Evolutionary conservation across 805 yeast genomes (phyloP), one percentile per base, ranked within the genome.

Genomic region (Nakazawaea wyomingensis): DNA sequence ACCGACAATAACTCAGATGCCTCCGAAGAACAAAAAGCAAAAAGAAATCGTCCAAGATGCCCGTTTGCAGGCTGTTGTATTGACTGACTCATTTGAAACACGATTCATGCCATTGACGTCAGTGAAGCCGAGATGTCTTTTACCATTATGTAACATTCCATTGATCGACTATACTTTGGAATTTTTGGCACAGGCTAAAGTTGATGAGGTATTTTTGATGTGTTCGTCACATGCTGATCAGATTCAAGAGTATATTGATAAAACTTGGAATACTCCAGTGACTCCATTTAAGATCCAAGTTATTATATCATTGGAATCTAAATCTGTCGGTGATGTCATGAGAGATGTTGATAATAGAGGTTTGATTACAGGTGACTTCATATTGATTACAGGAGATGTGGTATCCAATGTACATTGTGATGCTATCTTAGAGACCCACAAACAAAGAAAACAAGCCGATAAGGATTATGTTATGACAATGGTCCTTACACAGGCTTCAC

Each of bases 261-360:
- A 65, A 5, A 80, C 87, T 27, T 85, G 93, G 93, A 68, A 66
- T 26, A 55, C 68, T 14, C 70, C 79, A 1, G 77, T 81, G 57
- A 78, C 95, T 2, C 96, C 97, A 1, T 91, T 93, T 61, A 75
- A 76, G 44, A 74, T 93, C 35, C 76, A 79, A 37, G 84, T 95
- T 3, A 77, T 91, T 41, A 75, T 85, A 71, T 79, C 95, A 19
- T 78, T 88, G 37, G 96, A 91, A 60, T 81, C 93, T 9, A 69
- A 90, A 61, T 85, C 95, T 21, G 95, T 91, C 9, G 99, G 99
- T 51, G 99, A 93, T 65, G 95, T 96, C 17, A 86, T 93, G 95
- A 76, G 99, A 60, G 98, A 91, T 57, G 68, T 93, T 46, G 99
- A 93, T 61, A 82, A 86, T 48, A 72, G 96, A 53, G 96, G 96